Evolutionary conservation across 495 filamentous ascomycete genomes (phyloP), one percentile per base, ranked within the genome.

Genomic region (Neurospora hispaniola): DNA sequence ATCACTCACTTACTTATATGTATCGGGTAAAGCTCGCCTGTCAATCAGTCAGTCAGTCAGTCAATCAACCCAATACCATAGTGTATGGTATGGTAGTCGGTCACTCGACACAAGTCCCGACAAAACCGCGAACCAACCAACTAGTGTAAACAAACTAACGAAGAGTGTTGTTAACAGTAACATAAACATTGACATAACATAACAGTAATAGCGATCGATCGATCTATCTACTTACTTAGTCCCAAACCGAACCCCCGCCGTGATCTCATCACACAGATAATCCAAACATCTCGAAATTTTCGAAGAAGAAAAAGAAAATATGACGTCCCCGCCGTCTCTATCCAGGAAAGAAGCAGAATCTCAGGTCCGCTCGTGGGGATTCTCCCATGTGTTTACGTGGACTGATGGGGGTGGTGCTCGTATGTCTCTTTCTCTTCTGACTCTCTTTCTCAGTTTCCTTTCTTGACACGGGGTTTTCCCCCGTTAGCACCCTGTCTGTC

Each of bases 341-440:
- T 69, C 76, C 20, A 69, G 16, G 23, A 20, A 66, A 9, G 74
- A 76, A 20, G 71, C 71, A 42, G 92, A 94, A 79, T 80, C 81
- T 42, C 82, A 92, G 48, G 93, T 96, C 42, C 83, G 85, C 38
- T 87, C 89, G 31, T 96, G 92, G 92, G 93, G 92, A 1, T 95
- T 94, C 79, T 75, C 76, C 2, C 85, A 89, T 77, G 90, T 94
- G 73, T 95, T 94, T 72, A 94, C 92, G 31, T 96, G 93, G 92
- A 88, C 86, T 8, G 93, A 97, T 83, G 84, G 88, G 38, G 89
- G 89, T 89, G 92, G 89, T 70, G 86, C 85, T 18, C 43, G 77
- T 78, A 74, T 11, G 71, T 70, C 9, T 35, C 14, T 68, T 11
- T 40, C 1, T n/a, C 7, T 16, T 27, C 7, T 18, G 23, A 0